Evolutionary conservation across 768 basidiomycete species (phyloP), one percentile per base, ranked within the genome.

Genomic region (Cystobasidium onofrii): DNA sequence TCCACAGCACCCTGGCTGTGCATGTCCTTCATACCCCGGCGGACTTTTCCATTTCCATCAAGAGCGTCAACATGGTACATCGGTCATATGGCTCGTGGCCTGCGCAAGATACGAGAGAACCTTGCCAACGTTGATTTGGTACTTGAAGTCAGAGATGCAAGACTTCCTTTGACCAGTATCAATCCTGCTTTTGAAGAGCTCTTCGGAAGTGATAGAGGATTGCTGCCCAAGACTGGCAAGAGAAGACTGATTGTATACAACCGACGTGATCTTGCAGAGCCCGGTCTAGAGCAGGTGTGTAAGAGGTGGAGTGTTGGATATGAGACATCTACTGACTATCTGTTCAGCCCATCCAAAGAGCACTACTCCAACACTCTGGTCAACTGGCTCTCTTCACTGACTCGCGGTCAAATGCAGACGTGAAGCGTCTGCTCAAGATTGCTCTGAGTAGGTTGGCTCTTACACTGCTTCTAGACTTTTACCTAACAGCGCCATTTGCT

Each of bases 101-200:
- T 79, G 65, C 75, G 77, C 41, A 75, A 76, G 41, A 79, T 79
- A 66, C 75, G 77, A 29, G 61, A 77, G 33, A 67, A 73, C 39
- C 43, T 77, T 15, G 86, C 88, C 36, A 87, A 88, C 75, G 91
- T 91, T 39, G 89, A 93, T 79, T 87, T 98, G 70, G 90, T 98
- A 64, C 88, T 99, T 75, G 95, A 99, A 83, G 87, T 94, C 33
- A 86, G 95, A 79, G 95, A 99, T 82, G 87, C 93, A 15, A 87
- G 95, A 34, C 84, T 98, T 67, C 95, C 95, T 6, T 84, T 98
- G 75, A 94, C 94, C 25, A 93, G 91, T 77, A 90, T 98, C 81
- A 98, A 98, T 81, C 86, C 88, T 73, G 87, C 87, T 20, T 86
- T 98, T 72, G 93, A 98, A 85, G 86, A 88, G 13, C 75, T 81